Conservation (phyloP, 345 rosid species). For the Microthlaspi erraticum region DNA sequence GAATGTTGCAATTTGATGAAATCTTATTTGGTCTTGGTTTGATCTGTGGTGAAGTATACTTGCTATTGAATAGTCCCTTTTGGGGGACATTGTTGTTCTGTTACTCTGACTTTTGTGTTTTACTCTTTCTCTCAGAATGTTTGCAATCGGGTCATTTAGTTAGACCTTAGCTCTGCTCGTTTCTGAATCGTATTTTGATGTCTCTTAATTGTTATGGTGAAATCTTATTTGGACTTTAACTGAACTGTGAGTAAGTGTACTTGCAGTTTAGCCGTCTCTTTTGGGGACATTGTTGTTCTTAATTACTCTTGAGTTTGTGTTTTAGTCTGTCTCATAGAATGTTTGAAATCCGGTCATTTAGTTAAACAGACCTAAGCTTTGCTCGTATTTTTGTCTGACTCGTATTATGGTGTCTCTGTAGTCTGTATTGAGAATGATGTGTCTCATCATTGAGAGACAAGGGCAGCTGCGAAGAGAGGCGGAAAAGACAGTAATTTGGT, state of each 20-base stretch:
- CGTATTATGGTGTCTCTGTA: too few species aligned
- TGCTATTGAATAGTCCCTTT: not conserved
- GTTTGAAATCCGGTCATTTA: not conserved
- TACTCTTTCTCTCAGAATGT: not conserved
- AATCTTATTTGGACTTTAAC: slow-evolving; percentile 15
- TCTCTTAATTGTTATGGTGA: slow-evolving; percentile 17
- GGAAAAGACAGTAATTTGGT: too few species aligned
- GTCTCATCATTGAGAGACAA: too few species aligned
- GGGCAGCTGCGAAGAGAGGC: too few species aligned
- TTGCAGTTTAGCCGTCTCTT: not conserved
- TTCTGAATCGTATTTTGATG: not conserved
- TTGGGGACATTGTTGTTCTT: not conserved
- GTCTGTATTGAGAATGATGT: too few species aligned
- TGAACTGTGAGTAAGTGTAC: slow-evolving; percentile 6
- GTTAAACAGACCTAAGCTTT: slow-evolving; percentile 1
- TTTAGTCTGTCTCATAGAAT: not conserved
- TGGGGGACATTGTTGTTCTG: not conserved
- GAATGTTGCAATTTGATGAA: not conserved
- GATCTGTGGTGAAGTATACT: not conserved
- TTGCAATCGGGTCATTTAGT: not conserved
- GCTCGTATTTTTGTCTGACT: not conserved
- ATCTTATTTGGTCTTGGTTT: not conserved
- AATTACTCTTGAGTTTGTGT: not conserved
- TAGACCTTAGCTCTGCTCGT: too few species aligned
- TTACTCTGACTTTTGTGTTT: too few species aligned